Evolutionary conservation across 2,329 filamentous ascomycete species (phyloP), one percentile per base, ranked within the genome.

Genomic region (Hypoxylon sp.): DNA sequence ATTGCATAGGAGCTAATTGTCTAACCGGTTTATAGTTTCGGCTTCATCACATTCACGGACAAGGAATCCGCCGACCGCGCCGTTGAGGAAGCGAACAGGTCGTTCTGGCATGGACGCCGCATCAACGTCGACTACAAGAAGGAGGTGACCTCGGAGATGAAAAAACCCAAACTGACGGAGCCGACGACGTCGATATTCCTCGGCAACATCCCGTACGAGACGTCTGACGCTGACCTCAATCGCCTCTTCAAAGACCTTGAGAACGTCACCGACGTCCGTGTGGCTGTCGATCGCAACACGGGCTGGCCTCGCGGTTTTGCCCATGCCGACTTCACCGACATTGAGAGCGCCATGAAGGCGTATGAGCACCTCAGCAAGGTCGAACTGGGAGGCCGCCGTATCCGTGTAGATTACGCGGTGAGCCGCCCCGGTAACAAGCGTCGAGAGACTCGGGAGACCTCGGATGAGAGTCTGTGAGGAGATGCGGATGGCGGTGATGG

Each of bases 151-250:
- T 7, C 3, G 14, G 5, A 48, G 2, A 2, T 10, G 14, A 2
- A 3, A 7, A 3, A 21, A 19, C 2, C 0, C 53, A 11, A 14
- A 4, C 38, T 51, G 7, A 2, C 1, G 11, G 57, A 81, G 43
- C 89, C 90, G 2, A 86, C 86, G 56, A 88, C 85, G 75, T 92
- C 90, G 1, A 82, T 97, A 34, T 97, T 91, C 83, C 87, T 97
- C 73, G 93, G 93, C 72, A 96, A 96, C 82, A 89, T 97, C 80
- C 90, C 92, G 10, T 96, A 92, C 77, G 92, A 97, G 81, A 91
- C 94, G 82, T 92, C 91, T 7, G 93, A 97, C 76, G 87, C 88
- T 59, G 93, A 97, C 75, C 84, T 97, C 59, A 94, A 94, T 80
- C 85, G 89, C 58, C 80, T 97, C 25, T 95, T 97, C 86, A 83